These are phyloP conservation scores for Globisporangium megalacanthum DNA, from an alignment of 352 stramenopile species.

Conservation along the genomic window DNA sequence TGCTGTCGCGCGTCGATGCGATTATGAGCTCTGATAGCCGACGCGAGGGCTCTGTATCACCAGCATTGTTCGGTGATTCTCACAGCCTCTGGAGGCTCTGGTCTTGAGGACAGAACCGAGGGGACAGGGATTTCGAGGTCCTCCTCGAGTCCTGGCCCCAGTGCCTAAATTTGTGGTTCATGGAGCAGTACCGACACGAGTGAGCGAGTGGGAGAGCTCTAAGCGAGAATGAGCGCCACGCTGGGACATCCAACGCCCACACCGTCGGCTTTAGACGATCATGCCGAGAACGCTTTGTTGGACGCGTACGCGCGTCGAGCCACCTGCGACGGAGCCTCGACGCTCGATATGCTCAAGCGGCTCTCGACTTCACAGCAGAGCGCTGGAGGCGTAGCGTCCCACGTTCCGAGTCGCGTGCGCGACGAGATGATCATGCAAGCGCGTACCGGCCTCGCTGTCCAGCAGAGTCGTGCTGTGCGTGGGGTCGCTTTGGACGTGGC, in stretches of 20 bases:
- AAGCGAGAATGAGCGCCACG: constrained; percentile 4
- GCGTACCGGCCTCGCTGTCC: constrained; percentile 10
- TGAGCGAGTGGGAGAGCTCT: no score
- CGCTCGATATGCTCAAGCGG: constrained; percentile 55
- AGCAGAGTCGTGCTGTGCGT: constrained; percentile 11
- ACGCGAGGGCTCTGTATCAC: not conserved
- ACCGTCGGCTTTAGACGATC: not conserved
- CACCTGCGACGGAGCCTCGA: constrained; percentile 35
- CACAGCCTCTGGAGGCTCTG: no score
- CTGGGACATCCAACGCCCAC: not conserved
- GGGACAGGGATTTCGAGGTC: no score
- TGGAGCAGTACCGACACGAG: no score
- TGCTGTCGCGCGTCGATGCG: not conserved
- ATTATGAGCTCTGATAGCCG: not conserved
- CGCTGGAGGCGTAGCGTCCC: not conserved
- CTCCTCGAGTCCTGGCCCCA: no score
- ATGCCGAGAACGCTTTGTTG: constrained; percentile 13
- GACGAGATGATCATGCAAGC: constrained; percentile 43
- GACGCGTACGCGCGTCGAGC: constrained; percentile 19
- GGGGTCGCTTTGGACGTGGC: not conserved
- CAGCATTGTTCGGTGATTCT: no score
- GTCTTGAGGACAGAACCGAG: no score
- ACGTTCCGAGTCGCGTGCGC: constrained; percentile 21
- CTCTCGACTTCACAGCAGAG: constrained; percentile 10
- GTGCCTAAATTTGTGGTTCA: no score